Conservation (phyloP, 2,329 filamentous ascomycete species). For the Ceratocystis cacaofunesta region DNA sequence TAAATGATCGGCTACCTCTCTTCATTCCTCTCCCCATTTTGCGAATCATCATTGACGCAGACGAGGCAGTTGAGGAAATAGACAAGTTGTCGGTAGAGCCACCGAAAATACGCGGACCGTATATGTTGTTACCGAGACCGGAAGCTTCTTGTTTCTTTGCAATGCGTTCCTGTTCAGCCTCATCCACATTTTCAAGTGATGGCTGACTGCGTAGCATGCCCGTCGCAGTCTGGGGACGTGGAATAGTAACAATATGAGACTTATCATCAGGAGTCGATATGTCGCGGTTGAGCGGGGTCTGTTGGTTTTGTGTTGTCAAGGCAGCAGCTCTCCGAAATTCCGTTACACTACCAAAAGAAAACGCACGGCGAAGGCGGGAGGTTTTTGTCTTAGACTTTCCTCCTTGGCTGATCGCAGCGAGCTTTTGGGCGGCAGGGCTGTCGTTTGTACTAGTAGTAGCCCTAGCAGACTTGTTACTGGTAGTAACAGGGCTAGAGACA, state of each 20-base stretch:
- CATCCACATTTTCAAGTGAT: slow-evolving; percentile 49
- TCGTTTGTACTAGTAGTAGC: slow-evolving; percentile 23
- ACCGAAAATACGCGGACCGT: slow-evolving; percentile 72
- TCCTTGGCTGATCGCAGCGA: slow-evolving; percentile 75
- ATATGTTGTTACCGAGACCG: slow-evolving; percentile 86
- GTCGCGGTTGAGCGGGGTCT: background rate
- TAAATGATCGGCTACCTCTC: slow-evolving; percentile 77
- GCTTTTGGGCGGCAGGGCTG: slow-evolving; percentile 68
- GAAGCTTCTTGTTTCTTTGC: slow-evolving; percentile 83
- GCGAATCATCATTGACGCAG: slow-evolving; percentile 82
- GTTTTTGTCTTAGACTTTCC: slow-evolving; percentile 68
- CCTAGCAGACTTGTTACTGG: background rate
- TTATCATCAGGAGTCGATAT: slow-evolving; percentile 22
- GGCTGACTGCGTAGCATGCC: slow-evolving; percentile 51
- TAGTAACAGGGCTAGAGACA: background rate
- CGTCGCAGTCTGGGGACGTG: slow-evolving; percentile 13
- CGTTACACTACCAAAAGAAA: slow-evolving; percentile 91
- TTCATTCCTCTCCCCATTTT: slow-evolving; percentile 99
- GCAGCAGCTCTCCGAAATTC: slow-evolving; percentile 67
- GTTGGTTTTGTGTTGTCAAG: slow-evolving; percentile 35
- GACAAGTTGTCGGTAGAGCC: slow-evolving; percentile 92
- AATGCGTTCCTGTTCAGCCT: slow-evolving; percentile 82
- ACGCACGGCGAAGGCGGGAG: slow-evolving; percentile 71
- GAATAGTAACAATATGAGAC: slow-evolving; percentile 20
- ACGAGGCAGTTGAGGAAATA: slow-evolving; percentile 78